These are phyloP conservation scores for Prunus davidiana DNA, from an alignment of 306 rosid genomes.

Conservation along the genomic window DNA sequence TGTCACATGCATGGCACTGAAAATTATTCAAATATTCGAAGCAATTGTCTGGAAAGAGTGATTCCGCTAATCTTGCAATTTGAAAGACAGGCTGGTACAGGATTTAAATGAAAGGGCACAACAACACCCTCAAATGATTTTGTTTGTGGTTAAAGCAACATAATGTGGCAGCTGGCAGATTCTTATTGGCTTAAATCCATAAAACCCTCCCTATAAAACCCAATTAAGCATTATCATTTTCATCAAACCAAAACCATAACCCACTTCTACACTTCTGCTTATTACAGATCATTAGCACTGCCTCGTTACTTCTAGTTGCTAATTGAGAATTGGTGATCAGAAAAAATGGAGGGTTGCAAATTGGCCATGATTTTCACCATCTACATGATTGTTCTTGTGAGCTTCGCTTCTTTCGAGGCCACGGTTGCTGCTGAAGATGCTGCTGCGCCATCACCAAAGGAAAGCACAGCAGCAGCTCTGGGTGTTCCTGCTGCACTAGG, in stretches of 20 bases:
- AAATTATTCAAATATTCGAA: conserved; percentile 1
- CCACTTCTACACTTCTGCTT: not conserved
- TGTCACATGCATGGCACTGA: conserved; percentile 1
- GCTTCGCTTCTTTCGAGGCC: conserved; percentile 29
- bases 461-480: conserved; percentile 36
- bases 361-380: conserved; percentile 36
- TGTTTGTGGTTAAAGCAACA: conserved; percentile 18
- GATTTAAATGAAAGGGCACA: conserved; percentile 8
- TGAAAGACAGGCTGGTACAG: conserved; percentile 22
- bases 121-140: conserved; percentile 25
- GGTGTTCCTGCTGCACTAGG: conserved; percentile 34
- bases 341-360: conserved; percentile 24
- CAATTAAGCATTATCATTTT: not conserved
- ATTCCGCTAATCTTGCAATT: conserved; percentile 3
- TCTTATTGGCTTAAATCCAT: not conserved
- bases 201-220: conserved; percentile 23
- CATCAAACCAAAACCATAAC: conserved; percentile 6
- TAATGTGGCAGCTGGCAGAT: conserved; percentile 7
- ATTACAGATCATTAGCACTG: not conserved
- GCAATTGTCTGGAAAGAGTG: conserved; percentile 4
- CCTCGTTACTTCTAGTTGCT: not conserved
- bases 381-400: conserved; percentile 40
- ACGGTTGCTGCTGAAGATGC: conserved; percentile 36
- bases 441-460: conserved; percentile 72
- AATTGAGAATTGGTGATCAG: conserved; percentile 3